Base-by-base conservation (phyloP, 2,329 filamentous ascomycete genomes). In the Ilyonectria robusta region DNA sequence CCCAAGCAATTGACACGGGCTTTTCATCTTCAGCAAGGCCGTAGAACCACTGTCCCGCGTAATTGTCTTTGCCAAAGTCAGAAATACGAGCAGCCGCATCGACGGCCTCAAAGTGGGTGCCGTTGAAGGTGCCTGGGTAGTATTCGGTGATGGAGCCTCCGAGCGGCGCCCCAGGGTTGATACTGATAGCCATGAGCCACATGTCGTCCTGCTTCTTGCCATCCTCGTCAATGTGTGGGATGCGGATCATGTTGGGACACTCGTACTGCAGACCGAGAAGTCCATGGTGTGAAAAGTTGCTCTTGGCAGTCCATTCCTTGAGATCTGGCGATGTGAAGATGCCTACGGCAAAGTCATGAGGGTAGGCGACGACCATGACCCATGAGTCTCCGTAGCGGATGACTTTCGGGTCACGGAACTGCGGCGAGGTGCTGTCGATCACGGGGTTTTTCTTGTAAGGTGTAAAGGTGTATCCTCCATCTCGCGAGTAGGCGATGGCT, bases 341-440 rank as follows among this genome's bases (percentile, higher is more conserved):
- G n/a, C 87, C 88, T 50, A 92, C 82, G 10, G 82, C 79, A 68
- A 87, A 89, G 42, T 89, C 88, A 6, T 72, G 68, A 0, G 78
- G 59, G 62, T 87, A 89, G 0, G 88, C 81, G 2, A 90, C 70
- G 0, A 85, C 83, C 84, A 89, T 87, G 44, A 89, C 85, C 89
- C 89, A 92, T 19, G 82, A 79, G 47, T 84, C 75, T 2, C 83
- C 79, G 68, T 90, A 86, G 82, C 88, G 88, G 50, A 90, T 82
- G 2, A 92, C 89, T 72, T 92, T 90, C 1, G 91, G 90, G 69
- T 92, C 90, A 26, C 90, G 87, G 80, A 92, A 92, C 68, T 90
- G 84, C 6, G 78, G 82, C 19, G 85, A 83, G 64, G 82, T 82
- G 74, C 85, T 85, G 68, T 83, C 77, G 48, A 92, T 86, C 17